Conservation (phyloP, 164 flowering plant genomes). For the Nymphaea thermarum region DNA sequence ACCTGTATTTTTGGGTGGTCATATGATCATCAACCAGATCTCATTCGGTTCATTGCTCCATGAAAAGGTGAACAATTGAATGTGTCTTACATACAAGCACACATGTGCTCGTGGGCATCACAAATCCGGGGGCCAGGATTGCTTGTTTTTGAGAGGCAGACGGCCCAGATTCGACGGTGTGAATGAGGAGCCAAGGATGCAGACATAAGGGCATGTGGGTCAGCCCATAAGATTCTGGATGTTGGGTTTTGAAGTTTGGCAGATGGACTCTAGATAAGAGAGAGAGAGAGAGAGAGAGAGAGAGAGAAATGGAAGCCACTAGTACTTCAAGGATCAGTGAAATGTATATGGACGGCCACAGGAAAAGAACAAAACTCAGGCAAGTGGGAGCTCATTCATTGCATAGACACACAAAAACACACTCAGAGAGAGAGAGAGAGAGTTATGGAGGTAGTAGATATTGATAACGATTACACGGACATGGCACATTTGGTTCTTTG, state of each 20-base stretch:
- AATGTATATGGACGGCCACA: not conserved
- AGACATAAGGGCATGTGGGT: not conserved
- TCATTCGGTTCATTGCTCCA: too few species aligned
- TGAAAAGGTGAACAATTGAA: too few species aligned
- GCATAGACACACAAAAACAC: not conserved
- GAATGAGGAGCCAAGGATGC: not conserved
- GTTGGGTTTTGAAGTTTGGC: not conserved
- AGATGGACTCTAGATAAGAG: not conserved
- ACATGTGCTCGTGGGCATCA: not conserved
- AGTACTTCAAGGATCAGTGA: not conserved
- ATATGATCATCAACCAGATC: too few species aligned
- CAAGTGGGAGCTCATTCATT: not conserved
- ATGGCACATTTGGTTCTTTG: too few species aligned
- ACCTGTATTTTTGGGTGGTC: too few species aligned
- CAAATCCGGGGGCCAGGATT: not conserved
- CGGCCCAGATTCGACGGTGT: not conserved
- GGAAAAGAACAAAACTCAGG: not conserved
- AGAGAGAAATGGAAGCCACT: not conserved
- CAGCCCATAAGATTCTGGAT: not conserved
- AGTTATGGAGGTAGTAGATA: too few species aligned
- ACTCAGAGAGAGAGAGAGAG: not conserved
- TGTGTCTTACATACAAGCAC: not conserved
- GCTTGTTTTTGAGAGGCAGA: not conserved
- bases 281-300: not conserved
- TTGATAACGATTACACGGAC: too few species aligned